These are phyloP conservation scores for Auricularia auricula-judae DNA, from an alignment of 768 basidiomycete genomes.

Conservation along the genomic window DNA sequence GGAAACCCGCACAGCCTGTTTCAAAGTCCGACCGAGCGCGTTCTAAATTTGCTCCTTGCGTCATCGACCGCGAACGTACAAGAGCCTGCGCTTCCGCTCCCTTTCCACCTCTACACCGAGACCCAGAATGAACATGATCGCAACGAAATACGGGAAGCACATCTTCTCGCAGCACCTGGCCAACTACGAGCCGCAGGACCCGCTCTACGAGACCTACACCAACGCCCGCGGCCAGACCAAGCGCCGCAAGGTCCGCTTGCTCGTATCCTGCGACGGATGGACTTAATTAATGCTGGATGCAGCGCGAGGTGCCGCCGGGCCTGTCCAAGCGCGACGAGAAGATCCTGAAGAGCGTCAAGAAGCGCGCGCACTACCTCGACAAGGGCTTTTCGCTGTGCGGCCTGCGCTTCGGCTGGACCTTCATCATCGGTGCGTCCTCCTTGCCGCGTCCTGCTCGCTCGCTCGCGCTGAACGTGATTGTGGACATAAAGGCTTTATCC, in stretches of 20 bases:
- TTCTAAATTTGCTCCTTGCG: not conserved
- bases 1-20: not conserved
- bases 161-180: slow-evolving; percentile 56
- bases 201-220: slow-evolving; percentile 56
- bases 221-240: slow-evolving; percentile 45
- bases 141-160: slow-evolving; percentile 14
- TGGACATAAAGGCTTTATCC: slow-evolving; percentile 40
- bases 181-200: slow-evolving; percentile 61
- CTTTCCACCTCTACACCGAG: not conserved
- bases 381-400: slow-evolving; percentile 76
- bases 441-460: not conserved
- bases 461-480: not conserved
- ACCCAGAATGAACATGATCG: not conserved
- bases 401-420: slow-evolving; percentile 78
- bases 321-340: slow-evolving; percentile 65
- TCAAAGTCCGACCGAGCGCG: not conserved
- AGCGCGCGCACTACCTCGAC: slow-evolving; percentile 76
- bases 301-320: slow-evolving; percentile 67
- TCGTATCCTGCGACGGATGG: no score
- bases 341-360: slow-evolving; percentile 63
- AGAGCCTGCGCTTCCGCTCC: not conserved
- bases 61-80: not conserved
- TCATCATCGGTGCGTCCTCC: slow-evolving; percentile 36
- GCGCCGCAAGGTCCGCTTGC: slow-evolving; percentile 40
- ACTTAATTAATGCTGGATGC: not conserved